These are phyloP conservation scores for Blastobotrys persicus DNA, from an alignment of 1,139 yeast genomes.

Conservation along the genomic window DNA sequence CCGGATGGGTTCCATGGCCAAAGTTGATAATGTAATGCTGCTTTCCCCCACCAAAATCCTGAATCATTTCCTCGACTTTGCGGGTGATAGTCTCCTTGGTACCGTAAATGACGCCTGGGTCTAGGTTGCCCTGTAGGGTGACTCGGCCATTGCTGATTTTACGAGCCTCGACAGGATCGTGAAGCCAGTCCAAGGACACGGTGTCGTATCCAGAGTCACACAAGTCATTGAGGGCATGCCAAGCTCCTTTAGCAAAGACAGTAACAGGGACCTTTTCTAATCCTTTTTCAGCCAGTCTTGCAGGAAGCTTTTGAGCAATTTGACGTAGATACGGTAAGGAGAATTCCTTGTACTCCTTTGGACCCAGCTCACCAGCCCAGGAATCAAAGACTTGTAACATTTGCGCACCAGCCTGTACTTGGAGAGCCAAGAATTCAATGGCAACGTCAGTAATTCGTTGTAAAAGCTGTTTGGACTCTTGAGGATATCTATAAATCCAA, in stretches of 20 bases:
- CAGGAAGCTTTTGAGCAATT: conserved; percentile 67
- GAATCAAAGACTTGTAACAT: conserved; percentile 95
- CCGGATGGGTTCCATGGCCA: conserved; percentile 98
- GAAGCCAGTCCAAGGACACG: conserved; percentile 90
- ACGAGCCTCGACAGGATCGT: conserved; percentile 83
- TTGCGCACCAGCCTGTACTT: conserved; percentile 97
- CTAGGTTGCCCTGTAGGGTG: conserved; percentile 90
- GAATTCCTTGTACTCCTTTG: conserved; percentile 81
- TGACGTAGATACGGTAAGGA: conserved; percentile 83
- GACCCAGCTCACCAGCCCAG: conserved; percentile 97
- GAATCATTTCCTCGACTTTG: conserved; percentile 84
- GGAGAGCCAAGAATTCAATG: conserved; percentile 87
- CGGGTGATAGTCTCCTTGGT: conserved; percentile 72
- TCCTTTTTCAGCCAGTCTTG: conserved; percentile 68
- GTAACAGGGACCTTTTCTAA: conserved; percentile 79
- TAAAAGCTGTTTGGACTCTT: conserved; percentile 66
- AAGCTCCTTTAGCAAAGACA: conserved; percentile 92
- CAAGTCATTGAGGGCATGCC: conserved; percentile 90
- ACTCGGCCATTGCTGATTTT: conserved; percentile 75
- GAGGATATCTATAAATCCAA: conserved; percentile 82
- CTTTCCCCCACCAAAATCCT: conserved; percentile 90
- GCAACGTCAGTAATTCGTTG: conserved; percentile 86
- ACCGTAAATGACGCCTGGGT: conserved; percentile 94
- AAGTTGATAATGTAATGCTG: conserved; percentile 87
- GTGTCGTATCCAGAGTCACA: conserved; percentile 83